A percentile compares a stretch with the other conserved stretches of the same genome.
These are phyloP conservation scores for Penicillium occitanis DNA, from an alignment of 2,329 filamentous ascomycete species.

Conservation along the genomic window DNA sequence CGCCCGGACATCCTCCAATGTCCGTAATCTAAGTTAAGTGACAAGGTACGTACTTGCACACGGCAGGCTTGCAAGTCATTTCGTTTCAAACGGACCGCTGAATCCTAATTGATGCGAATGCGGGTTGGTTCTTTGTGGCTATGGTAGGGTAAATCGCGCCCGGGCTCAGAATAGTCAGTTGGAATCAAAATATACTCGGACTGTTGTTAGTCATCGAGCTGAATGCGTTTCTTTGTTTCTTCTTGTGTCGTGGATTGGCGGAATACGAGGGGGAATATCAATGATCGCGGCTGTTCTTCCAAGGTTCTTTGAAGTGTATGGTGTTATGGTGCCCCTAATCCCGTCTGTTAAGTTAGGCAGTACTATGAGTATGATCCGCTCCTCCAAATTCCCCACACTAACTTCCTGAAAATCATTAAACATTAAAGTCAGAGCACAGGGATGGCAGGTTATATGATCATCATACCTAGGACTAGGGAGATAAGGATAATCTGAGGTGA, in stretches of 20 bases:
- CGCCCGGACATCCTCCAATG: background rate
- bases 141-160: background rate
- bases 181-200: background rate
- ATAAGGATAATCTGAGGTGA: conserved; percentile 9
- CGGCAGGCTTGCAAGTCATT: background rate
- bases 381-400: background rate
- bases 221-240: background rate
- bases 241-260: background rate
- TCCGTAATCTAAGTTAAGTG: background rate
- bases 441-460: background rate
- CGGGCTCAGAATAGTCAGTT: background rate
- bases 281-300: conserved; percentile 10
- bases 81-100: background rate
- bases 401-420: background rate
- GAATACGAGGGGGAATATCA: background rate
- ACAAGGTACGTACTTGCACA: background rate
- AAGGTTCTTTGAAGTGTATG: background rate
- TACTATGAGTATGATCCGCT: background rate
- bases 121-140: conserved; percentile 1
- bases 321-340: background rate
- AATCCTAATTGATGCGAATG: conserved; percentile 1
- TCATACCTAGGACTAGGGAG: background rate
- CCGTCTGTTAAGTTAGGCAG: background rate
- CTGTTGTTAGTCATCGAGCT: background rate
- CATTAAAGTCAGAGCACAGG: background rate